A percentile compares a stretch with the other conserved stretches of the same genome.
phyloP scores from a whole-genome alignment of 2,329 filamentous ascomycete species.

The Ophiostoma piceae region DNA sequence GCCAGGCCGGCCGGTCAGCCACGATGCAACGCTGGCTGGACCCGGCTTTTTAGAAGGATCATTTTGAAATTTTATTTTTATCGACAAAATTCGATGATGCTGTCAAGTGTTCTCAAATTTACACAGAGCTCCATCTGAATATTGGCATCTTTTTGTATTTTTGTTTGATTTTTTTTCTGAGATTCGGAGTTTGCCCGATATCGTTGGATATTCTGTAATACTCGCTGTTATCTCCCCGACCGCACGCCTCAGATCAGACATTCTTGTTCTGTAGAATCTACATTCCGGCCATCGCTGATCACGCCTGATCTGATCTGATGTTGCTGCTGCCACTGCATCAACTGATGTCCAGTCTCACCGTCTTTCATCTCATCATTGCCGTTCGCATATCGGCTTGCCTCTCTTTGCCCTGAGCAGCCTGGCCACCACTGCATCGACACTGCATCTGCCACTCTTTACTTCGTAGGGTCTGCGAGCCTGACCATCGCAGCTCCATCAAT shows the following conservation, averaged over 20 bases:
- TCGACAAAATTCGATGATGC: background rate
- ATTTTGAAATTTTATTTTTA: background rate
- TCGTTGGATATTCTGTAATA: background rate
- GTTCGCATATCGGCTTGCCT: background rate
- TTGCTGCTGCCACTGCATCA: background rate
- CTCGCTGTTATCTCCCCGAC: background rate
- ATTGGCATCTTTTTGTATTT: background rate
- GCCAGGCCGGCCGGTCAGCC: background rate
- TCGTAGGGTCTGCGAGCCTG: background rate
- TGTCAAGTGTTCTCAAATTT: background rate
- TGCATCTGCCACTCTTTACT: background rate
- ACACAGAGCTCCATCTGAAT: background rate
- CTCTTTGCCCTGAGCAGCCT: background rate
- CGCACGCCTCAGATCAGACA: background rate
- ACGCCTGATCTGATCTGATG: background rate
- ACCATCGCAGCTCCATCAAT: background rate
- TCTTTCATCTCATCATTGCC: constrained; percentile 8
- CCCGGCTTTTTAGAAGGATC: background rate
- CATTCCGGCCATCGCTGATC: background rate
- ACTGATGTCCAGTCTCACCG: background rate
- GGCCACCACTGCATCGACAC: background rate
- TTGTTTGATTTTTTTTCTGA: background rate
- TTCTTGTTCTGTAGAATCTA: background rate
- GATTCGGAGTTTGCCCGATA: background rate
- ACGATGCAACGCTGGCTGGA: background rate